Percentiles rank a stretch among this genome's conserved stretches.
Evolutionary conservation across 1,139 yeast genomes (phyloP).

Genomic region (Lodderomyces metapsilosis): DNA sequence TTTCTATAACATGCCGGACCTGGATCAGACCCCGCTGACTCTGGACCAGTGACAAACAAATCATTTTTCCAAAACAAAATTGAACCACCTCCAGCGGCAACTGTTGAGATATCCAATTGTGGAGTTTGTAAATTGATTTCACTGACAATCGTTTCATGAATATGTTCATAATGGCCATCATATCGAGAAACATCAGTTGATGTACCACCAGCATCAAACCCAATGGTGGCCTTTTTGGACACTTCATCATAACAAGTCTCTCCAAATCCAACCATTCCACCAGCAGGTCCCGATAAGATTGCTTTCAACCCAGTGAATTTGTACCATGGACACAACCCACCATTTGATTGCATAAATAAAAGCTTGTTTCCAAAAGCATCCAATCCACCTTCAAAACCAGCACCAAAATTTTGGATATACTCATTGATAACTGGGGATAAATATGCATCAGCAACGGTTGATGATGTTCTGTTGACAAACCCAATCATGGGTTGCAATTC

Average conservation of each 20-base stretch:
- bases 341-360: constrained; percentile 49
- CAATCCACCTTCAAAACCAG: constrained; percentile 46
- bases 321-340: constrained; percentile 50
- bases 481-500: constrained; percentile 47
- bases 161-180: constrained; percentile 39
- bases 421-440: constrained; percentile 37
- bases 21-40: constrained; percentile 48
- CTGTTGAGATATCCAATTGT: constrained; percentile 46
- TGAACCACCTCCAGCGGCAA: constrained; percentile 51
- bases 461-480: constrained; percentile 42
- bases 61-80: constrained; percentile 46
- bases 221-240: constrained; percentile 37
- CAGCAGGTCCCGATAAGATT: constrained; percentile 50
- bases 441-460: constrained; percentile 48
- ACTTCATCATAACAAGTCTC: constrained; percentile 38
- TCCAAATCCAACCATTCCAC: constrained; percentile 52
- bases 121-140: constrained; percentile 46
- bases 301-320: constrained; percentile 48
- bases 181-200: constrained; percentile 48
- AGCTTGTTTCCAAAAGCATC: constrained; percentile 42
- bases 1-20: constrained; percentile 49
- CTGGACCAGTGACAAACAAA: constrained; percentile 49
- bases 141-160: constrained; percentile 45
- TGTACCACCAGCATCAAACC: constrained; percentile 50
- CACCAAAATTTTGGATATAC: constrained; percentile 37